Conservation (phyloP, 495 filamentous ascomycete genomes). For the Tuber microsphaerosporum region DNA sequence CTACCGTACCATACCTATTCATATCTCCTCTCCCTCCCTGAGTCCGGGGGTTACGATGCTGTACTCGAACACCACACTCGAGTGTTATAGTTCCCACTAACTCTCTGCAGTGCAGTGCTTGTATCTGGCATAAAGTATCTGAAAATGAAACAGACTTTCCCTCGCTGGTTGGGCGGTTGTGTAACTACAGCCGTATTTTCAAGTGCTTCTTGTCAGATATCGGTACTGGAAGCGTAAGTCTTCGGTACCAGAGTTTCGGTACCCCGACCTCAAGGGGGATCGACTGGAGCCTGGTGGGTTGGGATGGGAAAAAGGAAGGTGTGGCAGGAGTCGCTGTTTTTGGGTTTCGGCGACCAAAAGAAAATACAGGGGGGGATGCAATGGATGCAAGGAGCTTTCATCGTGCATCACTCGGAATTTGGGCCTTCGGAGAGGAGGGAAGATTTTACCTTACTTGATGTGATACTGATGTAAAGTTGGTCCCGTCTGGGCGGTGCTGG, state of each 20-base stretch:
- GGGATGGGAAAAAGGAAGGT: not conserved
- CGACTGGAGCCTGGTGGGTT: not conserved
- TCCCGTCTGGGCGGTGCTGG: not conserved
- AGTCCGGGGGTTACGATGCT: not conserved
- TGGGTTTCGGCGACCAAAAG: not conserved
- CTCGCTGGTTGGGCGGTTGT: too few relatives aligned
- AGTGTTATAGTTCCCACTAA: not conserved
- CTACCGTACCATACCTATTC: too few relatives aligned
- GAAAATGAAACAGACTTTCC: too few relatives aligned
- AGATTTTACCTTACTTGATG: not conserved
- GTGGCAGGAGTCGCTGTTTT: not conserved
- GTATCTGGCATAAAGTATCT: too few relatives aligned
- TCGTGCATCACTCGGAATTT: not conserved
- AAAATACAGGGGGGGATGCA: not conserved
- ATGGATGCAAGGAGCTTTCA: not conserved
- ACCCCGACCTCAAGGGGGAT: not conserved
- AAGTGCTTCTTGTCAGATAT: too few relatives aligned
- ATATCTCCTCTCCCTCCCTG: not conserved
- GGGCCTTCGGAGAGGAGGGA: not conserved
- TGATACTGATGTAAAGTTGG: not conserved
- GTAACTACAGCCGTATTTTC: too few relatives aligned
- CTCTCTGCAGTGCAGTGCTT: not conserved
- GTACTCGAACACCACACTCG: not conserved
- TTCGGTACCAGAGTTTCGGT: constrained; percentile 2
- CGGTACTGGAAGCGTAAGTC: too few relatives aligned